Percentiles rank a stretch among this genome's conserved stretches.
phyloP scores from a whole-genome alignment of 768 basidiomycete genomes.

The Pseudohyphozyma bogoriensis region DNA sequence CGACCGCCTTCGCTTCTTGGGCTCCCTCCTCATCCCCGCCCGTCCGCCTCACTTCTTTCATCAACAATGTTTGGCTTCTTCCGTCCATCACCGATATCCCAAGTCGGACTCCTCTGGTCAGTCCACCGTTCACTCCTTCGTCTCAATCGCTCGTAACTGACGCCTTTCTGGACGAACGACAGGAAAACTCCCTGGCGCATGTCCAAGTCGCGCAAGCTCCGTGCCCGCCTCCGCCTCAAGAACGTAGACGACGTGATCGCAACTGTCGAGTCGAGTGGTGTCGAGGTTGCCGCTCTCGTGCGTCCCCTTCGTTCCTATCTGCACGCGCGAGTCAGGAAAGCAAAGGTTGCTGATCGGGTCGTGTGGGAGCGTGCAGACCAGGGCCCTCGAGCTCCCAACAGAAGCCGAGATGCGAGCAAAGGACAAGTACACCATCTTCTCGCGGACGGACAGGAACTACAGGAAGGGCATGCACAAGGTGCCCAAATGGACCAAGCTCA shows the following conservation, averaged over 20 bases:
- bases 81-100: too few species aligned
- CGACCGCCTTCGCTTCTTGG: too few species aligned
- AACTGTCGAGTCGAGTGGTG: slow-evolving; percentile 68
- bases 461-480: slow-evolving; percentile 93
- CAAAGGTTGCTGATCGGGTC: slow-evolving; percentile 1
- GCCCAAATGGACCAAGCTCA: slow-evolving; percentile 21
- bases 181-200: slow-evolving; percentile 96
- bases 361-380: slow-evolving; percentile 52
- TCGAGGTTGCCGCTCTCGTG: slow-evolving; percentile 66
- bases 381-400: slow-evolving; percentile 74
- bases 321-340: not conserved
- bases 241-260: slow-evolving; percentile 89
- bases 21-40: too few species aligned
- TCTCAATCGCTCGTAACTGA: too few species aligned
- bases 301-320: slow-evolving; percentile 34
- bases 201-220: slow-evolving; percentile 82
- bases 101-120: too few species aligned
- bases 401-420: slow-evolving; percentile 83
- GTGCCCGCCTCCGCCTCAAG: slow-evolving; percentile 77
- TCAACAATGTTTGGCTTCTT: too few species aligned
- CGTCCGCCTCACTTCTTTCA: too few species aligned
- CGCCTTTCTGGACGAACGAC: too few species aligned
- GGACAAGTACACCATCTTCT: slow-evolving; percentile 94
- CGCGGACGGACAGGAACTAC: slow-evolving; percentile 49
- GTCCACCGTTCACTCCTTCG: too few species aligned